A percentile compares a stretch with the other conserved stretches of the same genome.
phyloP scores from a whole-genome alignment of 768 basidiomycete genomes.

The Termitomyces eurrhizus region DNA sequence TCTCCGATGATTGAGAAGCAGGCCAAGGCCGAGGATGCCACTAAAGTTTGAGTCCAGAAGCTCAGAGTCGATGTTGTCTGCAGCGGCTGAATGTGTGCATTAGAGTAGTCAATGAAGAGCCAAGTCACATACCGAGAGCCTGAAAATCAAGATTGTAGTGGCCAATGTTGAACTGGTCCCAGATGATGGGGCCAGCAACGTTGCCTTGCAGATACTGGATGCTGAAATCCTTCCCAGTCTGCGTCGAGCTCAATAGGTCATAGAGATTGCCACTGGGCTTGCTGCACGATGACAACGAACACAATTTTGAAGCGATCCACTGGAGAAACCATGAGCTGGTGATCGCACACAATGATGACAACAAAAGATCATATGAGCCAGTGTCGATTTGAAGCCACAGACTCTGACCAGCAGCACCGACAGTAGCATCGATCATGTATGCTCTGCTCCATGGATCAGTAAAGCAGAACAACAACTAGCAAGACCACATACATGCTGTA shows the following conservation, averaged over 20 bases:
- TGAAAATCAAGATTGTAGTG: conserved; percentile 62
- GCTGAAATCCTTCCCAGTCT: conserved; percentile 39
- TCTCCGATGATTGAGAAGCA: no score
- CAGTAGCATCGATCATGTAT: no score
- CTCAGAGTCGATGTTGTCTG: conserved; percentile 48
- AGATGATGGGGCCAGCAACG: conserved; percentile 61
- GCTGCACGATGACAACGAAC: conserved; percentile 34
- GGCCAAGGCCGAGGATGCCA: no score
- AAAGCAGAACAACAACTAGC: no score
- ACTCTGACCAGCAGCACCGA: no score
- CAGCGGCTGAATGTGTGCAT: conserved; percentile 46
- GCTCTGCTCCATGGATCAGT: no score
- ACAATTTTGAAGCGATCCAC: no score
- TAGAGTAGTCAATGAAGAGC: not conserved
- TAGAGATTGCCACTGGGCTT: conserved; percentile 47
- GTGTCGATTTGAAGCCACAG: no score
- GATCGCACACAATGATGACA: no score
- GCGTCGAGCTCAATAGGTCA: conserved; percentile 44
- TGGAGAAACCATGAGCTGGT: no score
- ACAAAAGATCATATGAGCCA: no score
- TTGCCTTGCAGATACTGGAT: conserved; percentile 60
- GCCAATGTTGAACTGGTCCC: conserved; percentile 63
- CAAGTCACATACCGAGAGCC: conserved; percentile 53
- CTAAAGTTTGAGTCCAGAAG: conserved; percentile 52
- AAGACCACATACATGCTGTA: no score